These are phyloP conservation scores for Saccharomycopsis synnaedendra DNA, from an alignment of 805 yeast species.

Conservation along the genomic window DNA sequence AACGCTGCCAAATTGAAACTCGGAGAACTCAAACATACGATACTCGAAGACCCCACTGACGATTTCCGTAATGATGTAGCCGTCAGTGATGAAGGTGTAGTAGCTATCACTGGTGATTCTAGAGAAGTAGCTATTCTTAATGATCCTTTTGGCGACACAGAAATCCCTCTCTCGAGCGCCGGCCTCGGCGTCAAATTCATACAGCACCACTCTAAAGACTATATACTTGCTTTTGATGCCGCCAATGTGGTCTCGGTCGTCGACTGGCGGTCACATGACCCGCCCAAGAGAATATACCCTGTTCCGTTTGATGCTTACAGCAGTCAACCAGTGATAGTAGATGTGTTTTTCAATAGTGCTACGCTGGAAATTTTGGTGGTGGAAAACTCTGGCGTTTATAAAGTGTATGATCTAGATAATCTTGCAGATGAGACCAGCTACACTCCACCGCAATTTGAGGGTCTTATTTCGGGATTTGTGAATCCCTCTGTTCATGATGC, in stretches of 20 bases:
- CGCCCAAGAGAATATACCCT: constrained; percentile 25
- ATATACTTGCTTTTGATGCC: constrained; percentile 19
- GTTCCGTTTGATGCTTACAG: constrained; percentile 16
- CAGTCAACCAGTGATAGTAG: neutral
- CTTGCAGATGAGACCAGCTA: constrained; percentile 5
- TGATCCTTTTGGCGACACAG: neutral
- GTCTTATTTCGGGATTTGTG: neutral
- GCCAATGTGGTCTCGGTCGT: constrained; percentile 23
- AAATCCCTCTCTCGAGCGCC: neutral
- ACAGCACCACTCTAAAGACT: neutral
- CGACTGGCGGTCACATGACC: constrained; percentile 24
- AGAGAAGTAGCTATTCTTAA: neutral
- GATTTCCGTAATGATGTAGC: constrained; percentile 1
- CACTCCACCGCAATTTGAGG: neutral
- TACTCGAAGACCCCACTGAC: neutral
- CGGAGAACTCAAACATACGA: neutral
- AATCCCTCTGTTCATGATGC: neutral
- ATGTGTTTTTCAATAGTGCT: neutral
- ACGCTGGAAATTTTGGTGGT: constrained; percentile 1
- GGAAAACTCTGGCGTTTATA: constrained; percentile 4
- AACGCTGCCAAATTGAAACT: neutral
- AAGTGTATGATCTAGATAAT: constrained; percentile 3
- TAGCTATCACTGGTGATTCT: constrained; percentile 5
- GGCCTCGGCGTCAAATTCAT: neutral
- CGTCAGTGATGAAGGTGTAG: constrained; percentile 6